phyloP scores from a whole-genome alignment of 805 yeast species.

The Cyberlindnera sargentensis region DNA sequence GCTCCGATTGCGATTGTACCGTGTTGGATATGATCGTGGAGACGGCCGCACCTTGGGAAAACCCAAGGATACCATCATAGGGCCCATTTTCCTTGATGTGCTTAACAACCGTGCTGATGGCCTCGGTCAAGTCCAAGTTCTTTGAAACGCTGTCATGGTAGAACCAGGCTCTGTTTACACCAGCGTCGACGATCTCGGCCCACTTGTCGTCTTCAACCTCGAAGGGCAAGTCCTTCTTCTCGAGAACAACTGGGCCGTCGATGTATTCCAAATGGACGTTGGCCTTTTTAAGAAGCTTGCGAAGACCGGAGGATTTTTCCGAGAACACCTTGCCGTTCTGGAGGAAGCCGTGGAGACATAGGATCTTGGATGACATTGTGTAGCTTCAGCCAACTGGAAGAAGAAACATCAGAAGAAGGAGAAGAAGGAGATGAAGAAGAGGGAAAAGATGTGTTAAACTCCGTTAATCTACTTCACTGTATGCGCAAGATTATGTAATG shows the following conservation, averaged over 20 bases:
- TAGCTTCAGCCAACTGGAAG: too few relatives aligned
- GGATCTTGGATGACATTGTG: slow-evolving; percentile 37
- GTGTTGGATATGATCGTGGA: slow-evolving; percentile 62
- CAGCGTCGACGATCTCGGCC: slow-evolving; percentile 38
- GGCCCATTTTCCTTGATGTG: slow-evolving; percentile 67
- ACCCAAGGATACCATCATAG: slow-evolving; percentile 82
- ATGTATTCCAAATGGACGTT: slow-evolving; percentile 69
- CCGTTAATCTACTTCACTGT: slow-evolving; percentile 1
- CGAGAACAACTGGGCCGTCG: slow-evolving; percentile 67
- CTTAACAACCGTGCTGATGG: slow-evolving; percentile 39
- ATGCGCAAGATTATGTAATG: too few relatives aligned
- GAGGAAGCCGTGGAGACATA: slow-evolving; percentile 89
- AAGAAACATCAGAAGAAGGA: too few relatives aligned
- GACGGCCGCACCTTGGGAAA: slow-evolving; percentile 92
- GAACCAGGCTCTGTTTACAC: slow-evolving; percentile 70
- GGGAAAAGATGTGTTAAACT: slow-evolving; percentile 2
- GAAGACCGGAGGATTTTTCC: slow-evolving; percentile 80
- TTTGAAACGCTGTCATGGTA: slow-evolving; percentile 40
- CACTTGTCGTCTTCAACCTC: slow-evolving; percentile 49
- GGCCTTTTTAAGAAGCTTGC: slow-evolving; percentile 61
- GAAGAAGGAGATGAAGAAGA: too few relatives aligned
- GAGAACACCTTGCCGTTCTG: slow-evolving; percentile 82
- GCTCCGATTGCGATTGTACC: slow-evolving; percentile 26
- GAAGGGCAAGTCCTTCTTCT: slow-evolving; percentile 69
- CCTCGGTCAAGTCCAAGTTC: slow-evolving; percentile 44